Conservation (phyloP, 2,329 filamentous ascomycete genomes). For the Alternaria postmessia region DNA sequence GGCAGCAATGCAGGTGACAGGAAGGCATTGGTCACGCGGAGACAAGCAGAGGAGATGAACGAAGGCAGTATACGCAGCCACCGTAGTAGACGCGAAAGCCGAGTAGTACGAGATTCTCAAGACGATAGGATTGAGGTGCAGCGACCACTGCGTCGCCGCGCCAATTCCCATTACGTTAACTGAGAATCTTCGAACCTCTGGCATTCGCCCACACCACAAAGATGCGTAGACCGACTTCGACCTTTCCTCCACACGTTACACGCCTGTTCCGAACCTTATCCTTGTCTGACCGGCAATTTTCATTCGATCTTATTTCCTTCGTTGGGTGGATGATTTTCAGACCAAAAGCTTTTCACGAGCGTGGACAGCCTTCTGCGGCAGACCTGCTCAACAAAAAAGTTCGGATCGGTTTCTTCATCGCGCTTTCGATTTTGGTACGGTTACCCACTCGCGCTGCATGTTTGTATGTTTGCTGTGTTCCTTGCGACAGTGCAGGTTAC, state of each 20-base stretch:
- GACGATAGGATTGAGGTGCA: conserved; percentile 26
- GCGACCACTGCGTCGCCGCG: conserved; percentile 34
- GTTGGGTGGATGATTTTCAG: conserved; percentile 13
- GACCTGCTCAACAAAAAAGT: conserved; percentile 27
- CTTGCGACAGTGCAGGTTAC: conserved; percentile 46
- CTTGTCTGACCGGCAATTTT: conserved; percentile 5
- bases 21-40: conserved; percentile 31
- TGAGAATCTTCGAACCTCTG: conserved; percentile 14
- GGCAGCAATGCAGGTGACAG: conserved; percentile 33
- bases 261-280: conserved; percentile 13
- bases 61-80: conserved; percentile 38
- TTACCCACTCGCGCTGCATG: conserved; percentile 31
- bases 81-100: conserved; percentile 35
- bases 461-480: conserved; percentile 40
- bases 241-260: conserved; percentile 6
- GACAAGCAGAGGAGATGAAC: conserved; percentile 43
- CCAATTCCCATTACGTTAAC: conserved; percentile 25
- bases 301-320: conserved; percentile 10
- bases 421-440: conserved; percentile 27
- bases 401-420: conserved; percentile 22
- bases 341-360: conserved; percentile 31
- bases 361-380: conserved; percentile 8
- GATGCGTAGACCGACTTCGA: background rate
- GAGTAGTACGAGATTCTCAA: conserved; percentile 18
- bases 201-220: background rate